These are phyloP conservation scores for Elongisporangium prolatum DNA, from an alignment of 352 stramenopile genomes.

Conservation along the genomic window DNA sequence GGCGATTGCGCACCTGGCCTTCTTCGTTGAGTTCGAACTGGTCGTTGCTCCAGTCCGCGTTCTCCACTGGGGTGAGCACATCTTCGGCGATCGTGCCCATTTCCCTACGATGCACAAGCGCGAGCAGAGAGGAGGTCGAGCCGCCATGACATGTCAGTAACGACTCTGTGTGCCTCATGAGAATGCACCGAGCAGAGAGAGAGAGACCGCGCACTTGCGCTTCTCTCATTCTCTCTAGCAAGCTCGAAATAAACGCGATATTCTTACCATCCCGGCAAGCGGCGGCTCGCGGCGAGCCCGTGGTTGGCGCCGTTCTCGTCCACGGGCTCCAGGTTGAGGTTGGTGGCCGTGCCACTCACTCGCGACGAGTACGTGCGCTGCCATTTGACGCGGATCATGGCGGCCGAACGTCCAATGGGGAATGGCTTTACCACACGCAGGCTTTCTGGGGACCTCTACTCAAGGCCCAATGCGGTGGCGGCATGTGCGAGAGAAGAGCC, in stretches of 20 bases:
- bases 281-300: slow-evolving; percentile 14
- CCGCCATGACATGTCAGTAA: neutral
- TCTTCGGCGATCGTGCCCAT: slow-evolving; percentile 82
- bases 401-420: neutral
- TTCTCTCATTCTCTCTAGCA: neutral
- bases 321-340: slow-evolving; percentile 7
- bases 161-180: neutral
- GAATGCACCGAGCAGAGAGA: neutral
- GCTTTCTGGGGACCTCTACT: neutral
- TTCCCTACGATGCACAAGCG: slow-evolving; percentile 27
- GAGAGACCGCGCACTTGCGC: slow-evolving; percentile 4
- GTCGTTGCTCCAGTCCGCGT: slow-evolving; percentile 50
- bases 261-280: neutral
- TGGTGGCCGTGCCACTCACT: slow-evolving; percentile 37
- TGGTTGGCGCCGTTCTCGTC: slow-evolving; percentile 6
- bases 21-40: slow-evolving; percentile 51
- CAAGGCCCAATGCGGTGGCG: neutral
- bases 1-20: slow-evolving; percentile 47
- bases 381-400: slow-evolving; percentile 76
- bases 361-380: slow-evolving; percentile 45
- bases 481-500: neutral
- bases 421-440: neutral
- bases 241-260: slow-evolving; percentile 7
- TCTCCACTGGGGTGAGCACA: slow-evolving; percentile 36
- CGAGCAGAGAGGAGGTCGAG: slow-evolving; percentile 6